These are phyloP conservation scores for Starmerella potacharoeniae DNA, from an alignment of 805 yeast genomes.

Conservation along the genomic window DNA sequence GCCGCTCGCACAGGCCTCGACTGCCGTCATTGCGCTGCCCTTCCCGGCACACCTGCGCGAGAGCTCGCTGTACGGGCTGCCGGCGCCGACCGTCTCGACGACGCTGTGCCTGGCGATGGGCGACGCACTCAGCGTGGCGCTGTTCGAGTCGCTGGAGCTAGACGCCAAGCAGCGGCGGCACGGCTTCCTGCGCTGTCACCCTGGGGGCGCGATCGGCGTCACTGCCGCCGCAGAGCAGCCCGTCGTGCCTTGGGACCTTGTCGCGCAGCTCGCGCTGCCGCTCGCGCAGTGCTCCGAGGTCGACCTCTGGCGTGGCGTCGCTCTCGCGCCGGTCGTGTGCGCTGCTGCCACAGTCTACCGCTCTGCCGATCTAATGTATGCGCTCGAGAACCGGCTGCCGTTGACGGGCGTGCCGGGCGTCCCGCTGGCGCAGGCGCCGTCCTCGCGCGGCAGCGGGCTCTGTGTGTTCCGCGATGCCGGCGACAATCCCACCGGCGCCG, in stretches of 20 bases:
- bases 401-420: slow-evolving; percentile 5
- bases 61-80: slow-evolving; percentile 56
- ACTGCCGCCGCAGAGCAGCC: slow-evolving; percentile 1
- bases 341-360: slow-evolving; percentile 7
- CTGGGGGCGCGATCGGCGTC: slow-evolving; percentile 83
- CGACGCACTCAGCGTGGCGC: slow-evolving; percentile 65
- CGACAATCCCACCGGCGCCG: slow-evolving; percentile 9
- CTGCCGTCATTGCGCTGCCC: slow-evolving; percentile 50
- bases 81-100: slow-evolving; percentile 82
- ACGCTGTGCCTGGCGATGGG: slow-evolving; percentile 64
- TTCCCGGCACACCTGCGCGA: slow-evolving; percentile 50
- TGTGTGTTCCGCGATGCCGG: slow-evolving; percentile 12
- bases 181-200: slow-evolving; percentile 63
- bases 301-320: slow-evolving; percentile 21
- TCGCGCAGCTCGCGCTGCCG: slow-evolving; percentile 15
- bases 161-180: slow-evolving; percentile 44
- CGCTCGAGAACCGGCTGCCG: slow-evolving; percentile 41
- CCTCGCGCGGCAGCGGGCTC: slow-evolving; percentile 10
- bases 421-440: slow-evolving; percentile 4
- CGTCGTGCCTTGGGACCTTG: slow-evolving; percentile 11
- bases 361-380: slow-evolving; percentile 28
- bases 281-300: slow-evolving; percentile 14
- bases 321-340: slow-evolving; percentile 10
- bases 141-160: slow-evolving; percentile 52
- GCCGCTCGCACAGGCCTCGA: slow-evolving; percentile 40